phyloP scores from a whole-genome alignment of 305 asterid species.

The Ilex paraguariensis region DNA sequence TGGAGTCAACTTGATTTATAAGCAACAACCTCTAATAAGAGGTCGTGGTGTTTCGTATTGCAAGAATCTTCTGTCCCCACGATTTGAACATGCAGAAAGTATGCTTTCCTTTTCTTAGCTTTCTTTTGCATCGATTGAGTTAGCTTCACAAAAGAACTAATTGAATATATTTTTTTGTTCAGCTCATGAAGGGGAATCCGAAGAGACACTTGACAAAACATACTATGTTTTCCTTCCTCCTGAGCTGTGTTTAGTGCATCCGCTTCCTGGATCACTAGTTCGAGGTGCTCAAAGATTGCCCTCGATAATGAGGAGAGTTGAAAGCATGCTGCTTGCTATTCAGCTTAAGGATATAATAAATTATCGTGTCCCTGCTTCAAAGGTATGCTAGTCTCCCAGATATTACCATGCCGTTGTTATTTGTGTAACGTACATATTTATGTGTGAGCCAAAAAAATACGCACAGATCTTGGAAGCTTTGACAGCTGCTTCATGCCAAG shows the following conservation, averaged over 20 bases:
- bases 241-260: slow-evolving; percentile 93
- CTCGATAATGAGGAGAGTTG: slow-evolving; percentile 90
- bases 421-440: slow-evolving; percentile 8
- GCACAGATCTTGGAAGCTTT: slow-evolving; percentile 91
- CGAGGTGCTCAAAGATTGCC: slow-evolving; percentile 99
- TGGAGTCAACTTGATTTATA: slow-evolving; percentile 80
- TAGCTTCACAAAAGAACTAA: slow-evolving; percentile 22
- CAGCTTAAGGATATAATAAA: slow-evolving; percentile 76
- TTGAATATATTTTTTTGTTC: slow-evolving; percentile 21
- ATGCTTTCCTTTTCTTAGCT: slow-evolving; percentile 17
- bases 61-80: slow-evolving; percentile 94
- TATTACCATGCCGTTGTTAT: too few relatives aligned
- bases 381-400: slow-evolving; percentile 35
- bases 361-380: slow-evolving; percentile 72
- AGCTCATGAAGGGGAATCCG: slow-evolving; percentile 67
- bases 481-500: slow-evolving; percentile 98
- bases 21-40: slow-evolving; percentile 84
- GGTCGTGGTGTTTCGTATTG: slow-evolving; percentile 99
- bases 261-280: slow-evolving; percentile 87
- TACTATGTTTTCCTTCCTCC: slow-evolving; percentile 99
- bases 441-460: slow-evolving; percentile 13
- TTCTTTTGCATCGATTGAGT: slow-evolving; percentile 11
- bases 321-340: slow-evolving; percentile 95
- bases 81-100: slow-evolving; percentile 95
- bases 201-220: slow-evolving; percentile 76